Conservation (phyloP, 352 stramenopile genomes). For the Pythium dissimile region DNA sequence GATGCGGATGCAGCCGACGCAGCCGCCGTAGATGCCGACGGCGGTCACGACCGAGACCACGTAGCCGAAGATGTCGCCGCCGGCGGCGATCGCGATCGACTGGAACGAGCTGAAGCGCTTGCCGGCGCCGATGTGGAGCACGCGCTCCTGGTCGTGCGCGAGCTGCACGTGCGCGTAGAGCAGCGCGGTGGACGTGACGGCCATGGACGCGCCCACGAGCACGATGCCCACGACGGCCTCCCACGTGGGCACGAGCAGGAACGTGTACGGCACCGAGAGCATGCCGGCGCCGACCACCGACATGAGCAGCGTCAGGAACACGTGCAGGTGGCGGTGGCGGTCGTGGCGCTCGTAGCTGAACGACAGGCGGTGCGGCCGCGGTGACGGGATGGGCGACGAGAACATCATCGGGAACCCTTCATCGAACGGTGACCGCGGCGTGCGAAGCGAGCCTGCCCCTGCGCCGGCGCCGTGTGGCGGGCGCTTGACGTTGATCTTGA, state of each 20-base stretch:
- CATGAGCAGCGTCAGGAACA: slow-evolving; percentile 80
- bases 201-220: slow-evolving; percentile 50
- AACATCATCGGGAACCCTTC: slow-evolving; percentile 72
- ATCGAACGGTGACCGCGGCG: slow-evolving; percentile 61
- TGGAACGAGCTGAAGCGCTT: slow-evolving; percentile 62
- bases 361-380: slow-evolving; percentile 46
- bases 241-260: slow-evolving; percentile 45
- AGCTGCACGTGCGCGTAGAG: slow-evolving; percentile 58
- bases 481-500: slow-evolving; percentile 20
- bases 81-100: slow-evolving; percentile 50
- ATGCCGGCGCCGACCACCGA: slow-evolving; percentile 71
- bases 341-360: slow-evolving; percentile 38
- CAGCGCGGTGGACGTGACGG: slow-evolving; percentile 50
- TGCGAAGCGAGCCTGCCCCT: background rate
- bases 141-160: slow-evolving; percentile 36
- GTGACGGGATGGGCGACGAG: slow-evolving; percentile 46
- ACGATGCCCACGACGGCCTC: slow-evolving; percentile 39
- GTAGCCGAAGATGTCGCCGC: slow-evolving; percentile 48
- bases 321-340: slow-evolving; percentile 44
- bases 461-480: background rate
- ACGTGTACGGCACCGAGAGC: slow-evolving; percentile 71
- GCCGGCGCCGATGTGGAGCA: slow-evolving; percentile 44
- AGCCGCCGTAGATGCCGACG: slow-evolving; percentile 66
- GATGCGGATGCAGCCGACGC: slow-evolving; percentile 69
- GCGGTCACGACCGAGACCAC: slow-evolving; percentile 63